Evolutionary conservation across 805 yeast genomes (phyloP).

Genomic region (Metschnikowia lachancei): DNA sequence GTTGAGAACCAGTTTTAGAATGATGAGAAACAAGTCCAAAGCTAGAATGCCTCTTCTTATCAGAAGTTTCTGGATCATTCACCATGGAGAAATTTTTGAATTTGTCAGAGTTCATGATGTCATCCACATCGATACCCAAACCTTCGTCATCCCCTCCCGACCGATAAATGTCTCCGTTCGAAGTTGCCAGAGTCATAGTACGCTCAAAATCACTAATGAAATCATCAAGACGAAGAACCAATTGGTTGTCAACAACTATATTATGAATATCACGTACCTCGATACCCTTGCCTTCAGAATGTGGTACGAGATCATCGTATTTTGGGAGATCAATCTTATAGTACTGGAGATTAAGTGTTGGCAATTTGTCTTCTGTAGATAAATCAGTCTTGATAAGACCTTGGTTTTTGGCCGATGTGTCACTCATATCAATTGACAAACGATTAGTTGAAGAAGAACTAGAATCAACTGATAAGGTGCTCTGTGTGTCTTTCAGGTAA

Average conservation of each 20-base stretch:
- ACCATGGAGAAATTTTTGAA: conserved; percentile 28
- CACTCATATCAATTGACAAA: not conserved
- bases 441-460: not conserved
- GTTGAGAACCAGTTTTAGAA: conserved; percentile 1
- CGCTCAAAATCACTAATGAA: conserved; percentile 23
- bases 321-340: conserved; percentile 34
- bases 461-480: conserved; percentile 9
- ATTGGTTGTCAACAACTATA: conserved; percentile 30
- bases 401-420: not conserved
- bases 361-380: conserved; percentile 26
- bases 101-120: conserved; percentile 39
- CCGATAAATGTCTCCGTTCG: not conserved
- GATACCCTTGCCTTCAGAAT: not conserved
- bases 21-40: conserved; percentile 23
- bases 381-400: conserved; percentile 8
- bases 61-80: conserved; percentile 17
- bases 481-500: conserved; percentile 1
- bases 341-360: conserved; percentile 35
- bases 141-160: conserved; percentile 28
- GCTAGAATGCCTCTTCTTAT: conserved; percentile 18
- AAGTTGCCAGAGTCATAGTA: not conserved
- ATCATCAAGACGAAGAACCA: conserved; percentile 37
- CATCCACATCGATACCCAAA: conserved; percentile 44
- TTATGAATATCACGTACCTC: conserved; percentile 21
- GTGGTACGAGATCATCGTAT: conserved; percentile 31